Conservation (phyloP, 768 basidiomycete species). For the Porphyrellus cyaneotinctus region DNA sequence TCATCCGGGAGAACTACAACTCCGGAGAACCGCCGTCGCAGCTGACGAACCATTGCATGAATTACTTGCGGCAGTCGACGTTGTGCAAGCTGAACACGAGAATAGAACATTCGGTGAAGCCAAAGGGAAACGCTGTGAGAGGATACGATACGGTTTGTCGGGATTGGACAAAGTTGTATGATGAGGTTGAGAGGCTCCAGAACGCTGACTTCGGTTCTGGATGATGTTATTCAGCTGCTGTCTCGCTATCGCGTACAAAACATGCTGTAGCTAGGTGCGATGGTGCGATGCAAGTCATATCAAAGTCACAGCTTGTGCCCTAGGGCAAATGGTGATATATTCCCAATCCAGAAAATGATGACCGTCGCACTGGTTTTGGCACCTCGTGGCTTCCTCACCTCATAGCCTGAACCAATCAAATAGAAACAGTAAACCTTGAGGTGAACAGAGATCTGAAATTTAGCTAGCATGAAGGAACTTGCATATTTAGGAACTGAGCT, state of each 20-base stretch:
- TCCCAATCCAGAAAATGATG: too few species aligned
- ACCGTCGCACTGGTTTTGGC: too few species aligned
- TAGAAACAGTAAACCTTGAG: background rate
- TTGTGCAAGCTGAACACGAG: constrained; percentile 12
- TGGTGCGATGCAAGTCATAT: background rate
- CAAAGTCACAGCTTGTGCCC: background rate
- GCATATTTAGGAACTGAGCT: background rate
- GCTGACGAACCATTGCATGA: constrained; percentile 10
- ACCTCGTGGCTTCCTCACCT: background rate
- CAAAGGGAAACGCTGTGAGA: constrained; percentile 6
- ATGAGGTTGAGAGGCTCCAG: constrained; percentile 11
- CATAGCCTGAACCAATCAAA: background rate
- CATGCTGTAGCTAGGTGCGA: background rate
- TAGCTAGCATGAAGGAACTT: background rate
- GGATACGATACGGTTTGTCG: constrained; percentile 11
- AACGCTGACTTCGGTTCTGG: background rate
- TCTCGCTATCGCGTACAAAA: background rate
- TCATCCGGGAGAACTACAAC: constrained; percentile 5
- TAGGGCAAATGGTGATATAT: too few species aligned
- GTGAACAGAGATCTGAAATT: too few species aligned
- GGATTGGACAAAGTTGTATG: constrained; percentile 13
- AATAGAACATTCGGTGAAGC: constrained; percentile 10
- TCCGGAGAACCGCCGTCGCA: constrained; percentile 3
- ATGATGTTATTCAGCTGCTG: too few species aligned
- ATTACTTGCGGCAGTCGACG: constrained; percentile 10